phyloP scores from a whole-genome alignment of 768 basidiomycete genomes.

The Lanmaoa pseudosensibilis region DNA sequence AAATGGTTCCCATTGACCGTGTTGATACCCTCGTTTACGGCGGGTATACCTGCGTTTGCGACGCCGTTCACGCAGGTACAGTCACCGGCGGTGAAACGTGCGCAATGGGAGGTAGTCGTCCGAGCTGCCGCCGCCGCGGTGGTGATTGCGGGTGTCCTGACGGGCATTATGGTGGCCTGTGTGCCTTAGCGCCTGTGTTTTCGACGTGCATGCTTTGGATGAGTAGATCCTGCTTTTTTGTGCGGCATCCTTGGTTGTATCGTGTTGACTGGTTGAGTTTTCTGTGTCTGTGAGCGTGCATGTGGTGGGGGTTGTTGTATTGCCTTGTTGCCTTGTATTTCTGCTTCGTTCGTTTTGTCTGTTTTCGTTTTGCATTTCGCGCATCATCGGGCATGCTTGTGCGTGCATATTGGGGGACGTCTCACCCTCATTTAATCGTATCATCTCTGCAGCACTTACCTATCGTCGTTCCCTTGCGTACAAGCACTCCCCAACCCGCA shows the following conservation, averaged over 20 bases:
- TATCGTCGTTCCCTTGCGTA: neutral
- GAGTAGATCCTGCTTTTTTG: no score
- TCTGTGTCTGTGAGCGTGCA: neutral
- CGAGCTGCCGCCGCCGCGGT: conserved; percentile 53
- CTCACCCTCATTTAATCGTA: neutral
- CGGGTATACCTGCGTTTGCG: conserved; percentile 66
- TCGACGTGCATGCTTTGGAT: neutral
- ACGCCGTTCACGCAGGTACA: conserved; percentile 67
- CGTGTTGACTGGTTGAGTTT: neutral
- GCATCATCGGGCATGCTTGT: neutral
- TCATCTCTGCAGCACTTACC: neutral
- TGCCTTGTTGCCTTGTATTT: no score
- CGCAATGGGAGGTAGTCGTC: conserved; percentile 83
- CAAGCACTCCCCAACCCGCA: neutral
- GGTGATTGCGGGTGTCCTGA: conserved; percentile 35
- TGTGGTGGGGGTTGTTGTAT: no score
- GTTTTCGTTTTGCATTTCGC: neutral
- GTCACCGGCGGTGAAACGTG: conserved; percentile 69
- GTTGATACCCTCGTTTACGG: conserved; percentile 32
- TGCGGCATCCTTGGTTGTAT: no score
- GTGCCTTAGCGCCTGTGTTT: conserved; percentile 5
- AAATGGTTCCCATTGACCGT: conserved; percentile 7
- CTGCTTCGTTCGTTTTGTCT: no score
- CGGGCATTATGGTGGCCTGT: conserved; percentile 30
- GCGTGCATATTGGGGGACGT: neutral